Conservation (phyloP, 495 filamentous ascomycete species). For the Tricharina praecox region DNA sequence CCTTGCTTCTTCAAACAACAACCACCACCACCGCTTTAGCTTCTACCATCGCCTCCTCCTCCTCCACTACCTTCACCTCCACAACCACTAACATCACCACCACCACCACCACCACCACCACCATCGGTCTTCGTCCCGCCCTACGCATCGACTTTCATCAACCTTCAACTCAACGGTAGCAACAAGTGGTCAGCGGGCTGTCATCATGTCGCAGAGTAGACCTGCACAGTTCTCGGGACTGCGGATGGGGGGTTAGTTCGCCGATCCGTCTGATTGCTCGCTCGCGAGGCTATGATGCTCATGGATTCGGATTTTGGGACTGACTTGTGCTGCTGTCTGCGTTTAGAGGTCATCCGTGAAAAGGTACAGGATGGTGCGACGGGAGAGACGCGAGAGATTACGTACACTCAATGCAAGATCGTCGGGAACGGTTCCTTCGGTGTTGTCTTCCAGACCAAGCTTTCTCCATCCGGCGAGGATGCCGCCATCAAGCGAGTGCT, state of each 20-base stretch:
- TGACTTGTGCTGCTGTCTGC: conserved; percentile 17
- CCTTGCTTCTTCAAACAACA: background rate
- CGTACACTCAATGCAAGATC: conserved; percentile 98
- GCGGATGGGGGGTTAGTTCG: conserved; percentile 63
- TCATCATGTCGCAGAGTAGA: conserved; percentile 32
- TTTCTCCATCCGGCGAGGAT: conserved; percentile 91
- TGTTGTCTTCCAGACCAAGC: conserved; percentile 96
- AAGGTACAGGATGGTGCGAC: conserved; percentile 98
- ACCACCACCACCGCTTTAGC: conserved; percentile 8
- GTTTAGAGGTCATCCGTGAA: conserved; percentile 84
- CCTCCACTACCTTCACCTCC: conserved; percentile 10
- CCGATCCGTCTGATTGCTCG: conserved; percentile 6
- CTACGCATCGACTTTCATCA: conserved; percentile 10
- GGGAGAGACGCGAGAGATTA: conserved; percentile 86
- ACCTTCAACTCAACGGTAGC: conserved; percentile 13
- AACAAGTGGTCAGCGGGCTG: conserved; percentile 17
- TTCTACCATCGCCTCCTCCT: conserved; percentile 13
- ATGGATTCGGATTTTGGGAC: too few relatives aligned
- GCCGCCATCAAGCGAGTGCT: conserved; percentile 97
- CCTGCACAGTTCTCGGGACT: conserved; percentile 58
- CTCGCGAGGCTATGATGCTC: too few relatives aligned
- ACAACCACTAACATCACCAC: conserved; percentile 10
- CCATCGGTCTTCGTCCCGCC: conserved; percentile 5
- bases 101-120: conserved; percentile 13
- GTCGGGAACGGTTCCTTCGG: conserved; percentile 99